These are phyloP conservation scores for Clathrus columnatus DNA, from an alignment of 768 basidiomycete species.

Conservation along the genomic window DNA sequence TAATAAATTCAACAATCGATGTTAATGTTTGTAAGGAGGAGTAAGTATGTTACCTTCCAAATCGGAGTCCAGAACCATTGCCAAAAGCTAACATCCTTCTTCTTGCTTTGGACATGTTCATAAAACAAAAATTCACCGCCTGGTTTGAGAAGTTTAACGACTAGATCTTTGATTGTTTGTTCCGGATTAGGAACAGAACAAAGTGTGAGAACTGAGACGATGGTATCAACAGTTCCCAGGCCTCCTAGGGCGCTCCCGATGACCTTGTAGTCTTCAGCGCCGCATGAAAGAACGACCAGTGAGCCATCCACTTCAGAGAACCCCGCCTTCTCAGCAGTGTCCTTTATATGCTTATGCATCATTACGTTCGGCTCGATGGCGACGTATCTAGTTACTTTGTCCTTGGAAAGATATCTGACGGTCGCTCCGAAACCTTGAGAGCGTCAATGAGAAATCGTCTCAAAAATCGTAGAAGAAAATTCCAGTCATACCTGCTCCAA, in stretches of 20 bases:
- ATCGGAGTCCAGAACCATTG: conserved; percentile 66
- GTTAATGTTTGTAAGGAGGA: not conserved
- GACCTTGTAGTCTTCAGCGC: conserved; percentile 46
- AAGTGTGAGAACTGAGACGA: conserved; percentile 57
- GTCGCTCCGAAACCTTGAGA: conserved; percentile 54
- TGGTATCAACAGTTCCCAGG: conserved; percentile 41
- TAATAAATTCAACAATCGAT: not conserved
- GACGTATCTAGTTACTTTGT: conserved; percentile 51
- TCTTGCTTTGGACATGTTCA: conserved; percentile 58
- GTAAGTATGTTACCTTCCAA: conserved; percentile 39
- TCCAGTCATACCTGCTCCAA: conserved; percentile 48
- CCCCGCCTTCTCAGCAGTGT: conserved; percentile 39
- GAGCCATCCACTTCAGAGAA: conserved; percentile 44
- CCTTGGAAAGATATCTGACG: conserved; percentile 47
- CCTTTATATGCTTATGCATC: conserved; percentile 54
- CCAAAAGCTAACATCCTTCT: conserved; percentile 55
- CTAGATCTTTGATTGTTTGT: conserved; percentile 36
- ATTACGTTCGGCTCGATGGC: conserved; percentile 61
- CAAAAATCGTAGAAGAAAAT: not conserved
- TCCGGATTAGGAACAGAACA: conserved; percentile 57
- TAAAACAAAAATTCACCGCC: conserved; percentile 59
- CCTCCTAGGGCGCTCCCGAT: conserved; percentile 38
- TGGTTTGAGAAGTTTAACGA: conserved; percentile 45
- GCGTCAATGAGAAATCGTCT: not conserved
- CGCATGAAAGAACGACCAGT: conserved; percentile 50